Conservation (phyloP, 1,139 yeast genomes). For the Eremothecium gossypii region DNA sequence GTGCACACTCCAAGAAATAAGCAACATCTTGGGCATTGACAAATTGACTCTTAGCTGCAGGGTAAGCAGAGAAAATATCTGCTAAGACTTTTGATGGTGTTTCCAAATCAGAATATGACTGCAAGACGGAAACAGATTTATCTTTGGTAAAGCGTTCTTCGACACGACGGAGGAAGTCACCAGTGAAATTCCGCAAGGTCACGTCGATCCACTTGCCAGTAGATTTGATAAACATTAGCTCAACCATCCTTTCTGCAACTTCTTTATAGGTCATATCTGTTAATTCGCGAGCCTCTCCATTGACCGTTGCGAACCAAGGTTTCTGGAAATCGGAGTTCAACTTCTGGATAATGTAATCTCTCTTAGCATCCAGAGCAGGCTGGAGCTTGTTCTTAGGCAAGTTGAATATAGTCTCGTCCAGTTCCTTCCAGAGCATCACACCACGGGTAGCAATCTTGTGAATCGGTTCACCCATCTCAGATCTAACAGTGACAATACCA, state of each 20-base stretch:
- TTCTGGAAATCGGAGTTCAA: conserved; percentile 94
- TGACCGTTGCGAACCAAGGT: conserved; percentile 75
- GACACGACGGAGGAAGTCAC: conserved; percentile 80
- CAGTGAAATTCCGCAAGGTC: conserved; percentile 78
- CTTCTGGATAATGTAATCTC: conserved; percentile 71
- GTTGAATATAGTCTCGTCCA: conserved; percentile 86
- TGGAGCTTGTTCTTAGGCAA: conserved; percentile 84
- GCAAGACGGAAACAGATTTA: conserved; percentile 57
- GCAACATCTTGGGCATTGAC: conserved; percentile 94
- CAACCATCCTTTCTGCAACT: conserved; percentile 80
- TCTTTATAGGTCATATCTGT: conserved; percentile 95
- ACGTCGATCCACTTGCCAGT: conserved; percentile 83
- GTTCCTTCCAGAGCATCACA: conserved; percentile 92
- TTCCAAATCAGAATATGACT: conserved; percentile 59
- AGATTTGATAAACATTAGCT: conserved; percentile 75
- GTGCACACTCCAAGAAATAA: conserved; percentile 76
- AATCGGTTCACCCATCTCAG: conserved; percentile 99
- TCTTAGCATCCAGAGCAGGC: conserved; percentile 75
- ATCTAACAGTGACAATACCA: conserved; percentile 89
- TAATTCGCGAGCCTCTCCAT: conserved; percentile 76
- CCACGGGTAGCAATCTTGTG: conserved; percentile 98
- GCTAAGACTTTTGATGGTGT: conserved; percentile 55
- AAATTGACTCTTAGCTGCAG: conserved; percentile 69
- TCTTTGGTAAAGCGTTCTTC: conserved; percentile 85
- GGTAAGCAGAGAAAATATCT: conserved; percentile 56